Conservation (phyloP, 768 basidiomycete genomes). For the Lactarius quietus region DNA sequence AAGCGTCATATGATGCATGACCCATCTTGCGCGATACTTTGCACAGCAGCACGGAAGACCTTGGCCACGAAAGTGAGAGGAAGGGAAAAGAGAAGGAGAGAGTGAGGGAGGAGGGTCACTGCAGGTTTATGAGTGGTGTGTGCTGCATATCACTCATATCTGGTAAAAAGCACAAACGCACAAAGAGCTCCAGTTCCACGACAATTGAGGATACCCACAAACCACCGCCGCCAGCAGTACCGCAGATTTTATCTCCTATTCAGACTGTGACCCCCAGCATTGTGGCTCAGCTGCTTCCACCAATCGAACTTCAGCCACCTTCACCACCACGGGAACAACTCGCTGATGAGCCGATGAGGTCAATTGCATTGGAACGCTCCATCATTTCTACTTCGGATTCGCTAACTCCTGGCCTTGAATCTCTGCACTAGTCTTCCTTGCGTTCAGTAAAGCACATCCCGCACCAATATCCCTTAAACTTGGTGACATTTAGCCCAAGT, state of each 20-base stretch:
- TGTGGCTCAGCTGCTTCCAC: slow-evolving; percentile 41
- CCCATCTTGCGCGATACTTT: slow-evolving; percentile 18
- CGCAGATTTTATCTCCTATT: background rate
- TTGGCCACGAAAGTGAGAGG: background rate
- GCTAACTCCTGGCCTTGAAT: slow-evolving; percentile 20
- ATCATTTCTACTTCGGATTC: slow-evolving; percentile 23
- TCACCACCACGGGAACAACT: slow-evolving; percentile 39
- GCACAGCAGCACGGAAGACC: slow-evolving; percentile 21
- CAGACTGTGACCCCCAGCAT: slow-evolving; percentile 27
- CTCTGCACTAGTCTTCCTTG: too few relatives aligned
- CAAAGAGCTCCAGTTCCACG: slow-evolving; percentile 49
- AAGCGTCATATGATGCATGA: slow-evolving; percentile 31
- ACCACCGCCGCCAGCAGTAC: slow-evolving; percentile 23
- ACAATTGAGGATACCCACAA: slow-evolving; percentile 26
- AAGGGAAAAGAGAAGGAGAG: slow-evolving; percentile 31
- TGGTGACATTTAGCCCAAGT: too few relatives aligned
- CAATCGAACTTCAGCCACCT: slow-evolving; percentile 54
- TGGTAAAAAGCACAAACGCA: slow-evolving; percentile 49
- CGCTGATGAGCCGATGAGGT: slow-evolving; percentile 18
- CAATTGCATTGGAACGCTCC: slow-evolving; percentile 24
- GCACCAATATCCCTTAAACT: too few relatives aligned
- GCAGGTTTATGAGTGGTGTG: slow-evolving; percentile 58
- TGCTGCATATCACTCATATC: slow-evolving; percentile 59
- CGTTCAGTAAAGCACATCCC: too few relatives aligned
- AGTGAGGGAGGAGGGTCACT: slow-evolving; percentile 35